Evolutionary conservation across 805 yeast genomes (phyloP).

Genomic region (Metschnikowia noctiluminum): DNA sequence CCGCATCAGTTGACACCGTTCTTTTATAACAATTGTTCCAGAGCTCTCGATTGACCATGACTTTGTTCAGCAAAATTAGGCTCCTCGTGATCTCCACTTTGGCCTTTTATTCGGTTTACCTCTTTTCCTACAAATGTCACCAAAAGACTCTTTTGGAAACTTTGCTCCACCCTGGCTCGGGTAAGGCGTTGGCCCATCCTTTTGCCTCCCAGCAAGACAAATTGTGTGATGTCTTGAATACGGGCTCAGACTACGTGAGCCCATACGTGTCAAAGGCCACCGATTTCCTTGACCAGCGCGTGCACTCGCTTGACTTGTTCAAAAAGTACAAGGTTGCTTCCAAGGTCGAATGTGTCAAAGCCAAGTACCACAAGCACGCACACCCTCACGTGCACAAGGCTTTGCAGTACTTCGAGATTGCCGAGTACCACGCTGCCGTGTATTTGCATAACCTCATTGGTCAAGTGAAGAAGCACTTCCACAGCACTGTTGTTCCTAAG

Average conservation of each 20-base stretch:
- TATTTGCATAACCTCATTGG: slow-evolving; percentile 21
- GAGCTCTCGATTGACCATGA: slow-evolving; percentile 8
- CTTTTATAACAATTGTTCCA: neutral
- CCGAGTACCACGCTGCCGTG: slow-evolving; percentile 31
- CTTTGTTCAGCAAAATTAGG: slow-evolving; percentile 19
- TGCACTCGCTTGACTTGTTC: slow-evolving; percentile 35
- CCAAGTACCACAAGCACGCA: slow-evolving; percentile 23
- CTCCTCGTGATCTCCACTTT: slow-evolving; percentile 23
- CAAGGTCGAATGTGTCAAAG: slow-evolving; percentile 24
- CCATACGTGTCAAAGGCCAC: slow-evolving; percentile 31
- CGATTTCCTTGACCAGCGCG: slow-evolving; percentile 33
- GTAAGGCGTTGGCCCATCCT: slow-evolving; percentile 35
- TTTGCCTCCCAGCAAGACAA: slow-evolving; percentile 33
- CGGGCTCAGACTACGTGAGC: slow-evolving; percentile 24
- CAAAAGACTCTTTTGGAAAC: slow-evolving; percentile 27
- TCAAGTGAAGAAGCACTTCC: slow-evolving; percentile 18
- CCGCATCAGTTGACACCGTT: neutral
- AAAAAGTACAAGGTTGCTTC: slow-evolving; percentile 30
- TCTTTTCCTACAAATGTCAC: slow-evolving; percentile 39
- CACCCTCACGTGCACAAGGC: slow-evolving; percentile 31
- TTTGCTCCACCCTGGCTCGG: slow-evolving; percentile 20
- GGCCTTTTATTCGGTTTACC: slow-evolving; percentile 34
- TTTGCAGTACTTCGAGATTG: slow-evolving; percentile 32
- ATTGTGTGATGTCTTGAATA: slow-evolving; percentile 32
- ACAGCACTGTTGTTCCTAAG: slow-evolving; percentile 20